Base-by-base conservation (phyloP, 1,284 basidiomycete species). In the Athelia psychrophila region DNA sequence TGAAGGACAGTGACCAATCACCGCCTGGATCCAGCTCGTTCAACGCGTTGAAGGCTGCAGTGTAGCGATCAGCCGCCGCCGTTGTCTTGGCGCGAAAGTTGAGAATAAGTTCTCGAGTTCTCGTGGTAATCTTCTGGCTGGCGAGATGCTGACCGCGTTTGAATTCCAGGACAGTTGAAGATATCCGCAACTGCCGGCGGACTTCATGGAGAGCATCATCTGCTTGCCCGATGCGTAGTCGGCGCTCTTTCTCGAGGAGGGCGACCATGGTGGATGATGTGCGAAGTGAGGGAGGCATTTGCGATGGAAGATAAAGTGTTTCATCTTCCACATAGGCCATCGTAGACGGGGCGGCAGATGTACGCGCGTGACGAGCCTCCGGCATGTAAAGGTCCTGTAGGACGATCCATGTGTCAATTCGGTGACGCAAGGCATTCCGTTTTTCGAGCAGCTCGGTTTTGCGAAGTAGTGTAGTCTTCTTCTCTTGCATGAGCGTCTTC, bases 361-460 rank as follows among this genome's bases (percentile, higher is more conserved):
- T n/a, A n/a, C n/a, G n/a, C 12, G n/a, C n/a, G 12, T 2, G 25
- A n/a, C 1, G 47, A 51, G 1, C 53, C n/a, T n/a, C 51, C 1
- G 51, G 54, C 48, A 51, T 57, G 24, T 51, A 57, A 5, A 50
- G 15, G 18, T 25, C 24, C 27, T 59, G 58, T 0, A 58, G 44
- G 0, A 19, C 44, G 6, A 51, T 45, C 20, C 52, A 58, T 0
- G 27, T 22, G 9, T 1, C 0, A 19, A 56, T 24, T 27, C 45
- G 48, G 25, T 51, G 52, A 18, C 30, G 23, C 13, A 54, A 44
- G 2, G 53, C 22, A 0, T 24, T 44, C 0, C 54, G 52, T 25
- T 53, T 36, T 56, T 44, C 42, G 42, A 35, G 33, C 33, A 35
- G n/a, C 33, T 35, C 33, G n/a, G 33, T n/a, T n/a, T 35, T 35